Conservation (phyloP, 2,329 filamentous ascomycete species). For the Sphaerulina musiva region DNA sequence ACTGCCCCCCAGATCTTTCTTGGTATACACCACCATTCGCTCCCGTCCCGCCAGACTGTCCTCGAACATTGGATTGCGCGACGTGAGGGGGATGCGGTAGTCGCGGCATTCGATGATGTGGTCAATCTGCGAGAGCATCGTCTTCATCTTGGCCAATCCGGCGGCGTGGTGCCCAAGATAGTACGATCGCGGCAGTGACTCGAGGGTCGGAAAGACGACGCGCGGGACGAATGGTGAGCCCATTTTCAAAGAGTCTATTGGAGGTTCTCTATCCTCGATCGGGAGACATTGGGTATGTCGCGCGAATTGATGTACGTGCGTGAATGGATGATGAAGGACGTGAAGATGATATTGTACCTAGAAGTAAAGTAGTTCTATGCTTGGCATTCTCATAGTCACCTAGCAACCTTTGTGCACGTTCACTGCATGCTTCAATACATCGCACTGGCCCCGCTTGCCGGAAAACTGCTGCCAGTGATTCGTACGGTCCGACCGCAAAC, state of each 20-base stretch:
- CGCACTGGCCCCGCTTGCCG: too few species aligned
- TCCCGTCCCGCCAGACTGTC: conserved; percentile 63
- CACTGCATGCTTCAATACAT: too few species aligned
- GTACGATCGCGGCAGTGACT: conserved; percentile 78
- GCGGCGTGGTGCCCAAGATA: conserved; percentile 88
- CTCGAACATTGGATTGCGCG: conserved; percentile 85
- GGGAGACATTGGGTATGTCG: conserved; percentile 16
- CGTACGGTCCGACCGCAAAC: neutral
- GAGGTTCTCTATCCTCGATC: conserved; percentile 11
- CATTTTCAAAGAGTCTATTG: conserved; percentile 15
- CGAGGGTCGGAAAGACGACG: conserved; percentile 62
- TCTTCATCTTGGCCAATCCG: conserved; percentile 75
- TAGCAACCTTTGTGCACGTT: too few species aligned
- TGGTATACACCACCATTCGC: conserved; percentile 84
- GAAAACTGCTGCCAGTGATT: neutral
- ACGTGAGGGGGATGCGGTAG: conserved; percentile 81
- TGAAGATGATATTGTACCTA: neutral
- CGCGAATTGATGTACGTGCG: neutral
- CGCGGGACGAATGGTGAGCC: conserved; percentile 63
- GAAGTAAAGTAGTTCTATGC: neutral
- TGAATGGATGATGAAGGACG: neutral
- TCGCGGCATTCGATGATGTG: conserved; percentile 93
- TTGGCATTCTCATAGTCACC: neutral
- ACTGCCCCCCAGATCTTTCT: conserved; percentile 63
- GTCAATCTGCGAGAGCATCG: conserved; percentile 70